Percentiles rank a stretch among this genome's conserved stretches.
Evolutionary conservation across 116 monocot genomes (phyloP).

Genomic region (Trichopus zeylanicus): DNA sequence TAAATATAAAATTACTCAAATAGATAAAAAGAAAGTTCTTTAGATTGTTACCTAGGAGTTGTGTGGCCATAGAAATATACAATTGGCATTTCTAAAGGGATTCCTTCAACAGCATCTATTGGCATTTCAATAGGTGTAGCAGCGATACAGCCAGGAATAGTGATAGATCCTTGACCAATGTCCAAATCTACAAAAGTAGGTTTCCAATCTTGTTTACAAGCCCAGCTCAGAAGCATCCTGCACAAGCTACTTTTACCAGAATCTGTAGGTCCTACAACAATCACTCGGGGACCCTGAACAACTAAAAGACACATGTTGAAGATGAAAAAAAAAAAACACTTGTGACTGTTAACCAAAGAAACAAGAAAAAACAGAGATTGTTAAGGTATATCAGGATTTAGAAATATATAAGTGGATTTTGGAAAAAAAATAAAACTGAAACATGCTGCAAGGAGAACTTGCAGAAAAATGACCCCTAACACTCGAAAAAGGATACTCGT

Average conservation of each 20-base stretch:
- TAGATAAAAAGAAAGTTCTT: background rate
- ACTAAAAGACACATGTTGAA: slow-evolving; percentile 4
- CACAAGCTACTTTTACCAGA: slow-evolving; percentile 97
- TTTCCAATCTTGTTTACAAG: slow-evolving; percentile 84
- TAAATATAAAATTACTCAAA: background rate
- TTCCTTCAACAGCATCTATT: slow-evolving; percentile 87
- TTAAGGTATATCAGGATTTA: too few species aligned
- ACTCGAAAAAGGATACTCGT: too few species aligned
- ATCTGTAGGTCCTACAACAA: slow-evolving; percentile 94
- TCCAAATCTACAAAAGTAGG: slow-evolving; percentile 97
- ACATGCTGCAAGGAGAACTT: too few species aligned
- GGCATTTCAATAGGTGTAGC: slow-evolving; percentile 99
- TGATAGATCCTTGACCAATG: slow-evolving; percentile 96
- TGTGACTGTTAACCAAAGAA: too few species aligned
- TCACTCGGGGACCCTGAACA: slow-evolving; percentile 86
- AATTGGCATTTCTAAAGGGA: slow-evolving; percentile 93
- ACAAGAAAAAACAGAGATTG: too few species aligned
- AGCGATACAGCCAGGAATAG: slow-evolving; percentile 88
- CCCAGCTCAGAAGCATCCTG: slow-evolving; percentile 98
- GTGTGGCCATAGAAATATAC: slow-evolving; percentile 93
- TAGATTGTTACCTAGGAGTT: slow-evolving; percentile 57
- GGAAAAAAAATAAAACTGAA: too few species aligned
- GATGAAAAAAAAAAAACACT: slow-evolving; percentile 5
- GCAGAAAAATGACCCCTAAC: too few species aligned
- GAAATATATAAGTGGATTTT: too few species aligned